These are phyloP conservation scores for Diaporthe caulivora DNA, from an alignment of 2,329 filamentous ascomycete genomes.

Conservation along the genomic window DNA sequence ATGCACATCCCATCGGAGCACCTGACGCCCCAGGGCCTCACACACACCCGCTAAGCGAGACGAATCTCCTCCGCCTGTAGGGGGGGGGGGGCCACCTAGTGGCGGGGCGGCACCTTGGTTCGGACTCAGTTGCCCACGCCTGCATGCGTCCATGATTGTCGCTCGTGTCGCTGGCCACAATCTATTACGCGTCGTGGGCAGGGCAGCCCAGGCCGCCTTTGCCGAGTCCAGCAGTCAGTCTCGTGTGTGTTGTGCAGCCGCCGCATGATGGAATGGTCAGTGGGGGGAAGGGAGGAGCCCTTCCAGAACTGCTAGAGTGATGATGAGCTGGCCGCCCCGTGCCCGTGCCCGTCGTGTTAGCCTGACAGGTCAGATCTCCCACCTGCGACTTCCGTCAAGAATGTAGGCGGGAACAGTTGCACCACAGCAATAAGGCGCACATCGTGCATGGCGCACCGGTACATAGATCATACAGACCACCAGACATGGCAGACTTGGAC, in stretches of 20 bases:
- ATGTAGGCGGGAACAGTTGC: not conserved
- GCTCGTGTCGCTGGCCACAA: conserved; percentile 35
- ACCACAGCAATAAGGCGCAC: conserved; percentile 15
- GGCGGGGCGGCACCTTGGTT: conserved; percentile 26
- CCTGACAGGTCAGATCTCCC: conserved; percentile 19
- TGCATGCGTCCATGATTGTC: conserved; percentile 32
- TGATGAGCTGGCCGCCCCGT: conserved; percentile 25
- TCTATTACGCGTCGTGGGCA: conserved; percentile 33
- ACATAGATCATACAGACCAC: not conserved
- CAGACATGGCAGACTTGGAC: not conserved
- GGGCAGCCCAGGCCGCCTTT: conserved; percentile 28
- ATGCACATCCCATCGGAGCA: conserved; percentile 34
- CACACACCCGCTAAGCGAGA: conserved; percentile 35
- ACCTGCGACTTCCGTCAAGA: not conserved
- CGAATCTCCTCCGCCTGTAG: conserved; percentile 15
- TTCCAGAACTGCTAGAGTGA: not conserved
- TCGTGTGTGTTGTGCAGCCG: conserved; percentile 2
- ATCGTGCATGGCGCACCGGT: not conserved
- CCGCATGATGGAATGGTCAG: conserved; percentile 10
- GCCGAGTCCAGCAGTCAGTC: conserved; percentile 9
- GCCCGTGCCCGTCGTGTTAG: not conserved
- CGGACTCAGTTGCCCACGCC: conserved; percentile 15
- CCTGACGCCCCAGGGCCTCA: conserved; percentile 33
- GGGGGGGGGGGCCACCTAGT: conserved; percentile 6
- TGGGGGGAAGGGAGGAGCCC: not conserved